These are phyloP conservation scores for Cladosporium sp. DNA, from an alignment of 2,329 filamentous ascomycete genomes.

Conservation along the genomic window DNA sequence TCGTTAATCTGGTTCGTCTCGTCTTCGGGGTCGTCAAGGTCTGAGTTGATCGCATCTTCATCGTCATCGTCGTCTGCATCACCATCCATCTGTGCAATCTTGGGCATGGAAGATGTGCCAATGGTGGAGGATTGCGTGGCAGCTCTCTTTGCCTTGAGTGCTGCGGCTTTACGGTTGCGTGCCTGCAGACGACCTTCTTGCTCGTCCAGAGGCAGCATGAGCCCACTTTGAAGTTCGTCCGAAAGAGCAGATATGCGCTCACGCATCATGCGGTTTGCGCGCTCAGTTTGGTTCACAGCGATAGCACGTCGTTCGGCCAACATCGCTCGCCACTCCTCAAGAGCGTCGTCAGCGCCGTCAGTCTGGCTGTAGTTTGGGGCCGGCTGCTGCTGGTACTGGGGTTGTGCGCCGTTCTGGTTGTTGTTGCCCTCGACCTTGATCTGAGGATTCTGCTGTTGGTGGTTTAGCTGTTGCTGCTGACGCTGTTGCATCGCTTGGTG, in stretches of 20 bases:
- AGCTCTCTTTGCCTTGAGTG: constrained; percentile 14
- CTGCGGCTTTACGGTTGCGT: constrained; percentile 13
- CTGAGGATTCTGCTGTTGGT: constrained; percentile 36
- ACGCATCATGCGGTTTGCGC: constrained; percentile 70
- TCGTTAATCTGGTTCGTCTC: constrained; percentile 58
- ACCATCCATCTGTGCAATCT: constrained; percentile 56
- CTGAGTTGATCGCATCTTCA: constrained; percentile 97
- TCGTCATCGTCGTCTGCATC: constrained; percentile 61
- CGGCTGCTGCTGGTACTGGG: constrained; percentile 42
- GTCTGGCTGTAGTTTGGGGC: constrained; percentile 41
- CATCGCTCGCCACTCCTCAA: constrained; percentile 60
- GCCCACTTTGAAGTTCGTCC: constrained; percentile 70
- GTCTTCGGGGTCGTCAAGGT: constrained; percentile 93
- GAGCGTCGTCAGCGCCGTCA: constrained; percentile 48
- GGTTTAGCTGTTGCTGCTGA: constrained; percentile 38
- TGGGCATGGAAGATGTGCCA: constrained; percentile 19
- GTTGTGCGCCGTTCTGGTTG: constrained; percentile 31
- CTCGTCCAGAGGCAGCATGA: constrained; percentile 72
- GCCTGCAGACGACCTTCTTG: constrained; percentile 16
- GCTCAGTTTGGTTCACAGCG: constrained; percentile 54
- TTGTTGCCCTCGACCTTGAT: constrained; percentile 40
- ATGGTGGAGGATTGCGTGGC: not conserved
- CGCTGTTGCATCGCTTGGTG: constrained; percentile 43
- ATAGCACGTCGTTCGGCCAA: constrained; percentile 59
- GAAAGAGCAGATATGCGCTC: constrained; percentile 66